A percentile compares a stretch with the other conserved stretches of the same genome.
These are phyloP conservation scores for Russula brevipes DNA, from an alignment of 768 basidiomycete species.

Conservation along the genomic window DNA sequence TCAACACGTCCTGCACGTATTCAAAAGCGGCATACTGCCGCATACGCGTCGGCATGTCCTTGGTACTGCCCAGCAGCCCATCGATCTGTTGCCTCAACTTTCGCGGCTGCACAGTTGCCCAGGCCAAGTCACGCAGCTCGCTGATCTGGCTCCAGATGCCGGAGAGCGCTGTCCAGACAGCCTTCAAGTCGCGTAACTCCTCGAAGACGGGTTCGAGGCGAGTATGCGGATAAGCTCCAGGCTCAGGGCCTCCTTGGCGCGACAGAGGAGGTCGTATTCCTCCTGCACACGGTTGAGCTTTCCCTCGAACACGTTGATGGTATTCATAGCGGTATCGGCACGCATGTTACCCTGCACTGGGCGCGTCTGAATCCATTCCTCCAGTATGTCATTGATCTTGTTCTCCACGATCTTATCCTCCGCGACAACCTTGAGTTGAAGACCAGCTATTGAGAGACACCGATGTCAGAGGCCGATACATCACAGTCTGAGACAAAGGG, in stretches of 20 bases:
- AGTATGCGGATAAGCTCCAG: slow-evolving; percentile 87
- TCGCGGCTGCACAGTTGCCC: slow-evolving; percentile 91
- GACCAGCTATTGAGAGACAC: slow-evolving; percentile 54
- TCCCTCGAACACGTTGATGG: slow-evolving; percentile 91
- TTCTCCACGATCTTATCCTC: slow-evolving; percentile 98
- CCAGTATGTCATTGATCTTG: slow-evolving; percentile 84
- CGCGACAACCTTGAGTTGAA: slow-evolving; percentile 99
- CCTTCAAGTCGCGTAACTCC: slow-evolving; percentile 92
- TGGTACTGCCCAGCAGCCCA: slow-evolving; percentile 83
- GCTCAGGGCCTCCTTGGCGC: slow-evolving; percentile 95
- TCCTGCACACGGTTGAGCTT: slow-evolving; percentile 87
- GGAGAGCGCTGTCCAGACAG: slow-evolving; percentile 97
- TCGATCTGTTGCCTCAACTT: slow-evolving; percentile 94
- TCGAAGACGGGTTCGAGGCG: slow-evolving; percentile 92
- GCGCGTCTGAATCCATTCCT: slow-evolving; percentile 94
- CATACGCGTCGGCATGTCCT: slow-evolving; percentile 99
- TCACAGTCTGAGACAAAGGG: background rate
- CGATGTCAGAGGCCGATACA: background rate
- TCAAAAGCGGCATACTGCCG: slow-evolving; percentile 98
- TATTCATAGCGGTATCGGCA: slow-evolving; percentile 93
- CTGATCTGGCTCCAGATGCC: slow-evolving; percentile 94
- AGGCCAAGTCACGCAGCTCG: slow-evolving; percentile 81
- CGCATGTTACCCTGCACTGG: slow-evolving; percentile 96
- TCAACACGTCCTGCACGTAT: slow-evolving; percentile 89
- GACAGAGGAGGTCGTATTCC: slow-evolving; percentile 91